These are phyloP conservation scores for Solanum okadae DNA, from an alignment of 257 asterid species.

Conservation along the genomic window DNA sequence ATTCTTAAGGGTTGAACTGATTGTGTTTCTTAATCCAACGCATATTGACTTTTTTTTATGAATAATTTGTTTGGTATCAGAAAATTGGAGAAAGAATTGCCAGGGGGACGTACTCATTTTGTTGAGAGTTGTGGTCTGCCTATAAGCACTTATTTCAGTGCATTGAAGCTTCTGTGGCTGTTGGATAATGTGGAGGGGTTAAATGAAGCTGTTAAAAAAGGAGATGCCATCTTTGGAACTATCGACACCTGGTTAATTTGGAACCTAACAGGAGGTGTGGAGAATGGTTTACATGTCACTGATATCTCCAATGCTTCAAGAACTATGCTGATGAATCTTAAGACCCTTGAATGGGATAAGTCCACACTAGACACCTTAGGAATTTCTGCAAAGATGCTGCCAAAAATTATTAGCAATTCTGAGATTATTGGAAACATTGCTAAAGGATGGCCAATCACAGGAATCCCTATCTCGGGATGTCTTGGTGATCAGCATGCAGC, in stretches of 20 bases:
- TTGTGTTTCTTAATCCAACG: background rate
- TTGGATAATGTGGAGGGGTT: constrained; percentile 65
- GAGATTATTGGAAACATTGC: constrained; percentile 63
- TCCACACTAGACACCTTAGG: constrained; percentile 35
- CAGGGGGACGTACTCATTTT: constrained; percentile 87
- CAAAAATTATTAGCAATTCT: constrained; percentile 66
- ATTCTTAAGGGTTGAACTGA: background rate
- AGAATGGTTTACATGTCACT: constrained; percentile 65
- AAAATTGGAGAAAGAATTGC: constrained; percentile 67
- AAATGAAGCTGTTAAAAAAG: constrained; percentile 49
- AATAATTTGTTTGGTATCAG: constrained; percentile 22
- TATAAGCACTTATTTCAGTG: constrained; percentile 92
- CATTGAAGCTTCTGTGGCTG: constrained; percentile 74
- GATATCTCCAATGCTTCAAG: constrained; percentile 89
- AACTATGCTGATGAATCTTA: constrained; percentile 91
- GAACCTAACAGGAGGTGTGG: constrained; percentile 82
- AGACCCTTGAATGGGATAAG: constrained; percentile 76
- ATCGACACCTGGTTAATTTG: constrained; percentile 91
- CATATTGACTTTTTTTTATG: background rate
- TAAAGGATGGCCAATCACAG: constrained; percentile 73
- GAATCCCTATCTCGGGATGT: constrained; percentile 80
- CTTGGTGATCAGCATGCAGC: constrained; percentile 98
- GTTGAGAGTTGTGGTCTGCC: constrained; percentile 66
- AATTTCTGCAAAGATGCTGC: constrained; percentile 45
- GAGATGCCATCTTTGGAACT: constrained; percentile 88